phyloP scores from a whole-genome alignment of 805 yeast species.

The Jamesozyma spencerorum region DNA sequence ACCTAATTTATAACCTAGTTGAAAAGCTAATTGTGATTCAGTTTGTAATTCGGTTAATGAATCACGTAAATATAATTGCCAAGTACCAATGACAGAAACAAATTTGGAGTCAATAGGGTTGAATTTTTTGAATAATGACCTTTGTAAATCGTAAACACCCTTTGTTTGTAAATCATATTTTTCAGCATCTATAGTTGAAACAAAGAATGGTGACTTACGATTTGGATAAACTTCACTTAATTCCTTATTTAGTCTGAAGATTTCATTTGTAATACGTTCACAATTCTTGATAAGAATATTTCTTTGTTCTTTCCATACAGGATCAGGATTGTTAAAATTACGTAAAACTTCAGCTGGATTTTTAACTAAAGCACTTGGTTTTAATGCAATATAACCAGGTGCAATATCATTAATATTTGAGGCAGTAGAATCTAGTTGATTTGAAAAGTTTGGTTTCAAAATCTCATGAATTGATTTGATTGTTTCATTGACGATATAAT shows the following conservation, averaged over 20 bases:
- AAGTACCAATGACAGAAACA: slow-evolving; percentile 74
- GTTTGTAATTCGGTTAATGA: slow-evolving; percentile 49
- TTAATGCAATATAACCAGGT: slow-evolving; percentile 86
- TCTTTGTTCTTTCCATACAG: slow-evolving; percentile 46
- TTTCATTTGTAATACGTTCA: slow-evolving; percentile 47
- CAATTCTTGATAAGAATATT: slow-evolving; percentile 57
- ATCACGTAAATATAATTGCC: slow-evolving; percentile 82
- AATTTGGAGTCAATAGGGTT: slow-evolving; percentile 48
- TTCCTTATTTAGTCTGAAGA: slow-evolving; percentile 42
- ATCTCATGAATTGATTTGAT: slow-evolving; percentile 57
- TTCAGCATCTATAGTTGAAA: slow-evolving; percentile 85
- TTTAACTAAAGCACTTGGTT: slow-evolving; percentile 81
- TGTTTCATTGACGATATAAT: slow-evolving; percentile 54
- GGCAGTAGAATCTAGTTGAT: slow-evolving; percentile 33
- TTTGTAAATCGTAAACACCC: slow-evolving; percentile 85
- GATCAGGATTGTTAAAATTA: slow-evolving; percentile 37
- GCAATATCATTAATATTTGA: slow-evolving; percentile 57
- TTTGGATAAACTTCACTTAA: slow-evolving; percentile 46
- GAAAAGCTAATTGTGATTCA: slow-evolving; percentile 58
- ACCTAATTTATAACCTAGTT: slow-evolving; percentile 62
- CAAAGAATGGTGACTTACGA: slow-evolving; percentile 63
- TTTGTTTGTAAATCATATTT: slow-evolving; percentile 69
- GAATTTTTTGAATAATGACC: slow-evolving; percentile 64
- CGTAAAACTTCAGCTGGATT: slow-evolving; percentile 67
- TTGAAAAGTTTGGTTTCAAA: slow-evolving; percentile 60